Conservation (phyloP, 2,329 filamentous ascomycete genomes). For the Cladosporium sp. region DNA sequence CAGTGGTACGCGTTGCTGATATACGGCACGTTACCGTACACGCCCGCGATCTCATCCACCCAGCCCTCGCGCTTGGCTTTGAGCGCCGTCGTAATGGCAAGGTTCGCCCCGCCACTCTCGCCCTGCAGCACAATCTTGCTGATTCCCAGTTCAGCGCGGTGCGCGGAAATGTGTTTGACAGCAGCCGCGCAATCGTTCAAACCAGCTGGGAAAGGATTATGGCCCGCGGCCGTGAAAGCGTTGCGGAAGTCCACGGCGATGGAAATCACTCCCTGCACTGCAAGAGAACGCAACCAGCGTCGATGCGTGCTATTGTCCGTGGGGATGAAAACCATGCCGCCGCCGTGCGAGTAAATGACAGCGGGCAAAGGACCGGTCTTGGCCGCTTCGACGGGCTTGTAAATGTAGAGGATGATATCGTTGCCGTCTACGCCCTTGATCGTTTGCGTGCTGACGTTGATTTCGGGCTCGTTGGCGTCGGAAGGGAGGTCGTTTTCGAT, state of each 20-base stretch:
- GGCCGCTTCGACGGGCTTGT: constrained; percentile 10
- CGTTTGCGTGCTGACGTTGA: constrained; percentile 15
- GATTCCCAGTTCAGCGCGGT: constrained; percentile 22
- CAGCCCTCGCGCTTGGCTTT: constrained; percentile 28
- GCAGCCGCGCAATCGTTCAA: constrained; percentile 28
- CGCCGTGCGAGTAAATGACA: constrained; percentile 29
- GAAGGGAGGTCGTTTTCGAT: constrained; percentile 58
- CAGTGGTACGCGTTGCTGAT: constrained; percentile 21
- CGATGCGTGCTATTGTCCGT: constrained; percentile 22
- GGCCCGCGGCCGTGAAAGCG: constrained; percentile 21
- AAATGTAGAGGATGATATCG: constrained; percentile 19
- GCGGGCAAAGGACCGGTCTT: constrained; percentile 18
- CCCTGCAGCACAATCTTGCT: constrained; percentile 27
- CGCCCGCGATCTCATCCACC: constrained; percentile 23
- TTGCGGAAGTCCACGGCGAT: constrained; percentile 31
- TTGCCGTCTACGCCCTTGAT: constrained; percentile 23
- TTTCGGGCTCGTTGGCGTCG: constrained; percentile 17
- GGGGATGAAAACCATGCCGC: constrained; percentile 24
- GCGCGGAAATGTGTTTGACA: constrained; percentile 20
- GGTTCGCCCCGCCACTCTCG: constrained; percentile 30
- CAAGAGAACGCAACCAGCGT: constrained; percentile 25
- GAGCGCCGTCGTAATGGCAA: constrained; percentile 25
- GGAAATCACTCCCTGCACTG: constrained; percentile 20
- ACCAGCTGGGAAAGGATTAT: constrained; percentile 27
- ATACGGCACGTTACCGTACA: constrained; percentile 25